phyloP scores from a whole-genome alignment of 495 filamentous ascomycete genomes.

The Aspergillus hancockii region DNA sequence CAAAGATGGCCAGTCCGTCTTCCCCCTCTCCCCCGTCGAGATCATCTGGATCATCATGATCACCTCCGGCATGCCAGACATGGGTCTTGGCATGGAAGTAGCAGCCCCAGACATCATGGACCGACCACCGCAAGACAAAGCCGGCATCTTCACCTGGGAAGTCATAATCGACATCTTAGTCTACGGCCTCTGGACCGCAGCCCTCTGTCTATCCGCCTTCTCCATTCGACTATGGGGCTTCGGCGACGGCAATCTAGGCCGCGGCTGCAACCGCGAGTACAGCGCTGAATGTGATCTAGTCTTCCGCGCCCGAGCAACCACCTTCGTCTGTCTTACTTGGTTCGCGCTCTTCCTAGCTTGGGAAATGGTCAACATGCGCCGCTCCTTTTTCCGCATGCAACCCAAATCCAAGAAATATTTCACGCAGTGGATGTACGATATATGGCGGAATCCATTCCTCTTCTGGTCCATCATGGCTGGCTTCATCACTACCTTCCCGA shows the following conservation, averaged over 20 bases:
- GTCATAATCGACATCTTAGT: conserved; percentile 67
- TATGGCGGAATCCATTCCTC: conserved; percentile 72
- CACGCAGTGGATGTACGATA: conserved; percentile 59
- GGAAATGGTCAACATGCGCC: conserved; percentile 70
- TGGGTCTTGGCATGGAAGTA: conserved; percentile 72
- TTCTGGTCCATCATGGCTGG: conserved; percentile 69
- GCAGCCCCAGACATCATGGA: conserved; percentile 67
- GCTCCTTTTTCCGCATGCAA: conserved; percentile 68
- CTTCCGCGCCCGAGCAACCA: conserved; percentile 70
- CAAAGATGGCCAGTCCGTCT: conserved; percentile 60
- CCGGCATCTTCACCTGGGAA: conserved; percentile 70
- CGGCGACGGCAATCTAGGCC: conserved; percentile 64
- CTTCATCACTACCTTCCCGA: conserved; percentile 72
- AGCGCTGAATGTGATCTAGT: conserved; percentile 67
- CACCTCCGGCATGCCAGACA: conserved; percentile 70
- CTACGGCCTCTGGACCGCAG: conserved; percentile 71
- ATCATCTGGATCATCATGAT: conserved; percentile 81
- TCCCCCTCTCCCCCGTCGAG: conserved; percentile 70
- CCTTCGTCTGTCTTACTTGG: conserved; percentile 73
- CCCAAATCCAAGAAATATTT: conserved; percentile 52
- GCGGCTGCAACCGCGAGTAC: conserved; percentile 64
- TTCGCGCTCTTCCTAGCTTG: conserved; percentile 73
- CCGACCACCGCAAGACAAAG: conserved; percentile 61
- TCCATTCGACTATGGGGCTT: conserved; percentile 64
- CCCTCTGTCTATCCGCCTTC: conserved; percentile 66